phyloP scores from a whole-genome alignment of 805 yeast genomes.

The Metschnikowia chrysomelidarum region DNA sequence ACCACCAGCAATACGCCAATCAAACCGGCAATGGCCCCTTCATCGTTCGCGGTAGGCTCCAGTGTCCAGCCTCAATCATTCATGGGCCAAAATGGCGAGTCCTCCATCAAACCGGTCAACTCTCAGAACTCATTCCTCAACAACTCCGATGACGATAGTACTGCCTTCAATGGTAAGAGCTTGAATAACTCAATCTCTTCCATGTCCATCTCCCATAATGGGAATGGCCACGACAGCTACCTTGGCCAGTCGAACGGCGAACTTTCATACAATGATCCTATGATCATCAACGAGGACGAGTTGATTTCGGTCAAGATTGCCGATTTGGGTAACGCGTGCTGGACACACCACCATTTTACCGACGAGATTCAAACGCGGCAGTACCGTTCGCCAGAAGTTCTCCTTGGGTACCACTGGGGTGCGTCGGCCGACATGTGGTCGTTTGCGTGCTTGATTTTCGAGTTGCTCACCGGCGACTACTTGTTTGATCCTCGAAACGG shows the following conservation, averaged over 20 bases:
- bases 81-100: neutral
- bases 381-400: conserved; percentile 63
- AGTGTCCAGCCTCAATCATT: too few species aligned
- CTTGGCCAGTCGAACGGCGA: conserved; percentile 10
- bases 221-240: conserved; percentile 20
- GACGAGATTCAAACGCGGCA: conserved; percentile 70
- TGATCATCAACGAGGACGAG: conserved; percentile 42
- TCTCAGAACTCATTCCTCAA: conserved; percentile 16
- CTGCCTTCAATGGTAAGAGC: conserved; percentile 23
- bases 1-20: conserved; percentile 43
- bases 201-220: conserved; percentile 35
- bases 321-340: conserved; percentile 70
- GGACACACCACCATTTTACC: conserved; percentile 60
- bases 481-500: conserved; percentile 61
- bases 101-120: conserved; percentile 6
- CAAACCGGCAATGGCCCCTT: conserved; percentile 21
- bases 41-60: conserved; percentile 18
- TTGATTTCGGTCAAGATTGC: conserved; percentile 57
- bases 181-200: conserved; percentile 40
- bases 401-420: conserved; percentile 59
- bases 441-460: conserved; percentile 56
- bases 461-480: conserved; percentile 59
- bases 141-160: conserved; percentile 18
- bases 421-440: conserved; percentile 64
- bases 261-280: conserved; percentile 9